Evolutionary conservation across 1,284 basidiomycete species (phyloP).

Genomic region (Leucoagaricus sp.): DNA sequence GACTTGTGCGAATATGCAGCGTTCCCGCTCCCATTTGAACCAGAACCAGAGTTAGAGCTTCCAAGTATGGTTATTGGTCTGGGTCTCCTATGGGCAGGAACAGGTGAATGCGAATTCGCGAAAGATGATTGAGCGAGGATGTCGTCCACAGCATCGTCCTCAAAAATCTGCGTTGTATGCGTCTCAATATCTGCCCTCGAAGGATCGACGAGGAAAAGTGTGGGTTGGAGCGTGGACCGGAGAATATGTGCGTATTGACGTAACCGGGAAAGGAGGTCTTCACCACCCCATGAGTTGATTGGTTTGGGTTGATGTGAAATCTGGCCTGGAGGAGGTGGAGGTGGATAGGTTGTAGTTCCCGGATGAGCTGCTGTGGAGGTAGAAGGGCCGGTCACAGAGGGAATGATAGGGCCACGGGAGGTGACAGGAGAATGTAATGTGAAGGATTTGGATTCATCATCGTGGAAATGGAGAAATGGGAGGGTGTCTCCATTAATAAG

Average conservation of each 20-base stretch:
- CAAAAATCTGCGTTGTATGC: constrained; percentile 81
- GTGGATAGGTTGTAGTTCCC: constrained; percentile 50
- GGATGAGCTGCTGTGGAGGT: constrained; percentile 19
- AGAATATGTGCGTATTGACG: constrained; percentile 75
- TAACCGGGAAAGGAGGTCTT: constrained; percentile 77
- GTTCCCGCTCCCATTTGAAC: constrained; percentile 33
- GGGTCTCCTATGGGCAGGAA: constrained; percentile 79
- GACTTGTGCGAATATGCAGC: constrained; percentile 63
- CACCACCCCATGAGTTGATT: constrained; percentile 77
- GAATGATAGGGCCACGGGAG: background rate
- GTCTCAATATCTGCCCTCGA: constrained; percentile 87
- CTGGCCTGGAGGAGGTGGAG: constrained; percentile 54
- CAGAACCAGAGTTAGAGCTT: constrained; percentile 14
- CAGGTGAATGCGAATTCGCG: constrained; percentile 76
- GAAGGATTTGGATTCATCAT: constrained; percentile 89
- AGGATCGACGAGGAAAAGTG: constrained; percentile 91
- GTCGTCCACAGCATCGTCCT: constrained; percentile 81
- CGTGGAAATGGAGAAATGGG: constrained; percentile 93
- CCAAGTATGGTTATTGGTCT: constrained; percentile 53
- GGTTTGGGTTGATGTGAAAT: constrained; percentile 44
- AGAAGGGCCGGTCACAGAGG: constrained; percentile 16
- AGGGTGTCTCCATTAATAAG: constrained; percentile 88
- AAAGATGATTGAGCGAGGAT: constrained; percentile 78
- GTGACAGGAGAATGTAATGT: constrained; percentile 39
- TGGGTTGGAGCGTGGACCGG: constrained; percentile 76